A percentile compares a stretch with the other conserved stretches of the same genome.
phyloP scores from a whole-genome alignment of 768 basidiomycete genomes.

The Mycena vulgaris region DNA sequence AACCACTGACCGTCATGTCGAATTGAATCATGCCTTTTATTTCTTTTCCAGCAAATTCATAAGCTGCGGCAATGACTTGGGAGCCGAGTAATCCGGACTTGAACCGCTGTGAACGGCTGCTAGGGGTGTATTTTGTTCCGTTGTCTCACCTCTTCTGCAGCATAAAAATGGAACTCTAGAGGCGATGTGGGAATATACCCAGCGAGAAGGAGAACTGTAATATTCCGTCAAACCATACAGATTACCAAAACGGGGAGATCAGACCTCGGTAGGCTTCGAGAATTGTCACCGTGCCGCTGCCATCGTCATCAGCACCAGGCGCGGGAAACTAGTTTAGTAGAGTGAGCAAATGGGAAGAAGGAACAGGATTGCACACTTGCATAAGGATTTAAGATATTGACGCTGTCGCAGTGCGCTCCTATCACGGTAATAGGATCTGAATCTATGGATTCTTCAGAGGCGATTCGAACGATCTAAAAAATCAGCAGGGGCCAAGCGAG shows the following conservation, averaged over 20 bases:
- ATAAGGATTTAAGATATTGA: constrained; percentile 40
- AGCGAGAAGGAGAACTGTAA: constrained; percentile 21
- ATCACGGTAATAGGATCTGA: constrained; percentile 40
- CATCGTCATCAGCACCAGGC: constrained; percentile 58
- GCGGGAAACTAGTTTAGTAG: constrained; percentile 28
- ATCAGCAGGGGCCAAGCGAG: background rate
- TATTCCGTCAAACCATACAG: background rate
- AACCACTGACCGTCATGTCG: constrained; percentile 38
- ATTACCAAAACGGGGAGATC: background rate
- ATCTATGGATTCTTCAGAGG: background rate
- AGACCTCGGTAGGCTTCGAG: constrained; percentile 49
- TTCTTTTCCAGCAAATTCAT: constrained; percentile 51
- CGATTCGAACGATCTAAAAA: constrained; percentile 24
- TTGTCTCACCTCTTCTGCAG: constrained; percentile 42
- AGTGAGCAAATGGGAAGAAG: too few relatives aligned
- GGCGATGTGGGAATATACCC: constrained; percentile 45
- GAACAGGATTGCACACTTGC: too few relatives aligned
- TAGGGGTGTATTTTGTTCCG: too few relatives aligned
- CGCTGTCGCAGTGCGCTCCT: constrained; percentile 46
- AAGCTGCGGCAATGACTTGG: constrained; percentile 57
- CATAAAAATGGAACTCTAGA: constrained; percentile 53
- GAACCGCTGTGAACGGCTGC: background rate
- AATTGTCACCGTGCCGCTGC: constrained; percentile 49
- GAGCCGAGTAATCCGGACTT: constrained; percentile 53
- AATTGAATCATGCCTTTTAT: constrained; percentile 59